Conservation (phyloP, 441 rosid genomes). For the Gossypium aridum region DNA sequence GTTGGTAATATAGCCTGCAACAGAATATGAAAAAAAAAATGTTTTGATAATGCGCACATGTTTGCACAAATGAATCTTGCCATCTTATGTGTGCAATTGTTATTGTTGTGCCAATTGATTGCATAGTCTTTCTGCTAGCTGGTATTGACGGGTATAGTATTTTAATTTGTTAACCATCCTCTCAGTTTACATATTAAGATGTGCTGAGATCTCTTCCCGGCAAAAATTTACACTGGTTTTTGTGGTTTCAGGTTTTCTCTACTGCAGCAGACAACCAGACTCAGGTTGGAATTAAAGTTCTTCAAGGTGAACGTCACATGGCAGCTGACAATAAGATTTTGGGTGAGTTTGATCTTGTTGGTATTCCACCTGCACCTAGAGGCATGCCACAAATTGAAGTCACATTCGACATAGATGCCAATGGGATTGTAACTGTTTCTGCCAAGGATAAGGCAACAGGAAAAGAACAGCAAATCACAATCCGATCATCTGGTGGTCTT, state of each 20-base stretch:
- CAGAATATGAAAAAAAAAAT: not conserved
- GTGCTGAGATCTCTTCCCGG: not conserved
- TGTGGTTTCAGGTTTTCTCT: conserved; percentile 35
- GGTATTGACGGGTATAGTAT: not conserved
- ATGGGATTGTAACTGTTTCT: conserved; percentile 35
- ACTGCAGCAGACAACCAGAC: conserved; percentile 43
- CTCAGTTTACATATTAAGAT: not conserved
- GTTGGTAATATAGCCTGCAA: not conserved
- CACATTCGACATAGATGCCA: conserved; percentile 36
- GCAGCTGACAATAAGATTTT: conserved; percentile 46
- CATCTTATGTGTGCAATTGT: not conserved
- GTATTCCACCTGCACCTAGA: conserved; percentile 37
- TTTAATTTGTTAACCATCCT: not conserved
- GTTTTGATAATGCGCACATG: not conserved
- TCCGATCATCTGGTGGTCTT: conserved; percentile 37
- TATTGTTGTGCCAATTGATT: not conserved
- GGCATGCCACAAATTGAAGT: conserved; percentile 42
- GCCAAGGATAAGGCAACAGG: conserved; percentile 38
- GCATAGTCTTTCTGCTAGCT: not conserved
- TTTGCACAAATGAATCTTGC: not conserved
- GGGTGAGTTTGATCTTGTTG: conserved; percentile 39
- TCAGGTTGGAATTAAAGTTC: conserved; percentile 48
- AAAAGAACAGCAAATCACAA: conserved; percentile 40
- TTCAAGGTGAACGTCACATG: conserved; percentile 64
- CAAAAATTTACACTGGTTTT: not conserved